Conservation (phyloP, 805 yeast species). For the Clavispora santaluciae region DNA sequence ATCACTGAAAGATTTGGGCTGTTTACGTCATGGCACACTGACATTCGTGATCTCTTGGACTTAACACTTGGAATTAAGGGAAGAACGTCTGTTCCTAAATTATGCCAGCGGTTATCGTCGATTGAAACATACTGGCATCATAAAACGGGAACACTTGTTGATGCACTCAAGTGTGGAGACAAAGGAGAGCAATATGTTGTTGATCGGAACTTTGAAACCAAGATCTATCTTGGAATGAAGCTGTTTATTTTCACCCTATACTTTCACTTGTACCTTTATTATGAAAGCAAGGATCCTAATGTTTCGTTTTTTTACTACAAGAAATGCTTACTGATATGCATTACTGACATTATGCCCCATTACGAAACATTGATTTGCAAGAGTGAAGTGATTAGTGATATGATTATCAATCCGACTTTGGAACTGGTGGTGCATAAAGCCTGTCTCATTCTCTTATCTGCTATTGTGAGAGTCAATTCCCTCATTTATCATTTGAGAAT, state of each 20-base stretch:
- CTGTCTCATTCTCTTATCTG: slow-evolving; percentile 26
- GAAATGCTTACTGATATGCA: slow-evolving; percentile 11
- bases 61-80: slow-evolving; percentile 7
- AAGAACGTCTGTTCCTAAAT: slow-evolving; percentile 7
- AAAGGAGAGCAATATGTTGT: slow-evolving; percentile 1
- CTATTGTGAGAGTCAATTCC: slow-evolving; percentile 28
- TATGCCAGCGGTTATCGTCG: slow-evolving; percentile 7
- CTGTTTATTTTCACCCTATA: slow-evolving; percentile 13
- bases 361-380: slow-evolving; percentile 12
- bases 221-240: slow-evolving; percentile 13
- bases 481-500: slow-evolving; percentile 20
- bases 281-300: slow-evolving; percentile 8
- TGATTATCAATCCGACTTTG: slow-evolving; percentile 20
- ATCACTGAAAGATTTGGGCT: slow-evolving; percentile 8
- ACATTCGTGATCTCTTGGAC: slow-evolving; percentile 5
- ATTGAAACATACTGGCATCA: slow-evolving; percentile 11
- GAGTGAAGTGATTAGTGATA: slow-evolving; percentile 17
- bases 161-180: slow-evolving; percentile 5
- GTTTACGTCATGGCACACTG: slow-evolving; percentile 5
- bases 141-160: slow-evolving; percentile 8
- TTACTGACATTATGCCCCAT: slow-evolving; percentile 18
- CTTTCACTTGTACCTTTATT: slow-evolving; percentile 16
- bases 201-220: slow-evolving; percentile 14
- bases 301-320: slow-evolving; percentile 13
- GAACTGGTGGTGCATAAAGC: slow-evolving; percentile 25